A percentile compares a stretch with the other conserved stretches of the same genome.
phyloP scores from a whole-genome alignment of 2,329 filamentous ascomycete genomes.

The Calonectria crousiana region DNA sequence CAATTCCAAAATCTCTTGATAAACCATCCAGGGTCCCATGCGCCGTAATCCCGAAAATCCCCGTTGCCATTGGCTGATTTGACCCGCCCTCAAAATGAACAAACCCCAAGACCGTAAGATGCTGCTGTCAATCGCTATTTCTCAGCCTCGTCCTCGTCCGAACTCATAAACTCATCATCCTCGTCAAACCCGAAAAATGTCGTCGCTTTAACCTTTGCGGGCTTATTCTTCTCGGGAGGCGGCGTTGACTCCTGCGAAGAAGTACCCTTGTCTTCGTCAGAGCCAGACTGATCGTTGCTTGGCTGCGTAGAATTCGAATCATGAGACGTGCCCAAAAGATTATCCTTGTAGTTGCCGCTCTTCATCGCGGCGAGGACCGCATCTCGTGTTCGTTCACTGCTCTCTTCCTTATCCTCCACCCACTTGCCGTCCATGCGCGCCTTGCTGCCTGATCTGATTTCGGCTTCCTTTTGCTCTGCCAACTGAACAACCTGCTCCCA shows the following conservation, averaged over 20 bases:
- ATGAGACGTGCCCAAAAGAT: slow-evolving; percentile 64
- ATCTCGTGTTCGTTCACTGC: slow-evolving; percentile 83
- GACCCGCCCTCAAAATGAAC: slow-evolving; percentile 21
- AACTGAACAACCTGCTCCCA: slow-evolving; percentile 92
- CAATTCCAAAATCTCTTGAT: slow-evolving; percentile 30
- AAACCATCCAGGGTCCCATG: slow-evolving; percentile 32
- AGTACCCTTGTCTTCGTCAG: slow-evolving; percentile 55
- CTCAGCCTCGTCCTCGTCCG: slow-evolving; percentile 69
- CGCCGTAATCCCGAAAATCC: slow-evolving; percentile 42
- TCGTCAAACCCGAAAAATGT: slow-evolving; percentile 84
- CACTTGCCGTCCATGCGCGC: slow-evolving; percentile 88
- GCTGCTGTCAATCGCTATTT: slow-evolving; percentile 23
- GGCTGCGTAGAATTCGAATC: slow-evolving; percentile 57
- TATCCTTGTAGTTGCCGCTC: slow-evolving; percentile 72
- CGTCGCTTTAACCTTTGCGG: slow-evolving; percentile 54
- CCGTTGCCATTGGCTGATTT: slow-evolving; percentile 34
- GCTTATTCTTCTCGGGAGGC: slow-evolving; percentile 57
- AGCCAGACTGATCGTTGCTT: slow-evolving; percentile 42
- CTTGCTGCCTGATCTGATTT: slow-evolving; percentile 80
- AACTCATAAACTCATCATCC: slow-evolving; percentile 81
- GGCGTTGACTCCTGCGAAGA: slow-evolving; percentile 63
- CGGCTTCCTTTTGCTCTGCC: slow-evolving; percentile 85
- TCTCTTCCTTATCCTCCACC: slow-evolving; percentile 95
- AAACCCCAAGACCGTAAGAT: slow-evolving; percentile 10
- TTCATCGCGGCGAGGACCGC: slow-evolving; percentile 80